phyloP scores from a whole-genome alignment of 495 filamentous ascomycete species.

The Penicillium robsamsonii region DNA sequence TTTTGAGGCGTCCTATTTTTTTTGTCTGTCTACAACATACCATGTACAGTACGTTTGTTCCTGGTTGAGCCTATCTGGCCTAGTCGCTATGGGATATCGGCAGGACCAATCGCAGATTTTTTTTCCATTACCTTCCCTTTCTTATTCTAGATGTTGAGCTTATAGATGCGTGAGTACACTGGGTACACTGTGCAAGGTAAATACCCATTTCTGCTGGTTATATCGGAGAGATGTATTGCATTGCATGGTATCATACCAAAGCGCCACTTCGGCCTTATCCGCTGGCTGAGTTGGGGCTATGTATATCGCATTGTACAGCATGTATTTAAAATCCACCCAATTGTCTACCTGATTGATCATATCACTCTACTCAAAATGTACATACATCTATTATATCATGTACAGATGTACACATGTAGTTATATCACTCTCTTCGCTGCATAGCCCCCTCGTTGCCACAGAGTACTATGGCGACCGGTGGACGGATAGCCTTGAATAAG shows the following conservation, averaged over 20 bases:
- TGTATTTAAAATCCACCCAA: background rate
- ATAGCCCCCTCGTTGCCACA: too few relatives aligned
- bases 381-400: too few relatives aligned
- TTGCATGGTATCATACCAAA: background rate
- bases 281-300: background rate
- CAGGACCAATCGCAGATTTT: constrained; percentile 24
- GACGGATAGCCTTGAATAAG: too few relatives aligned
- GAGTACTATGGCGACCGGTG: too few relatives aligned
- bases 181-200: background rate
- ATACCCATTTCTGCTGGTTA: background rate
- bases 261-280: background rate
- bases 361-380: too few relatives aligned
- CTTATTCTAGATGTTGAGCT: background rate
- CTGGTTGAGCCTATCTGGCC: constrained; percentile 22
- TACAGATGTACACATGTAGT: too few relatives aligned
- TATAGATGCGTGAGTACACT: background rate
- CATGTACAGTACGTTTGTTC: constrained; percentile 47
- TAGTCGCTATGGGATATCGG: constrained; percentile 15
- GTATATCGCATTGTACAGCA: background rate
- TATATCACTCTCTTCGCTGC: too few relatives aligned
- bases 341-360: background rate
- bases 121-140: background rate
- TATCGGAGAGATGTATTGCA: background rate
- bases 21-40: constrained; percentile 26
- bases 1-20: constrained; percentile 21